phyloP scores from a whole-genome alignment of 306 rosid genomes.

The apple (Malus domestica) region DNA sequence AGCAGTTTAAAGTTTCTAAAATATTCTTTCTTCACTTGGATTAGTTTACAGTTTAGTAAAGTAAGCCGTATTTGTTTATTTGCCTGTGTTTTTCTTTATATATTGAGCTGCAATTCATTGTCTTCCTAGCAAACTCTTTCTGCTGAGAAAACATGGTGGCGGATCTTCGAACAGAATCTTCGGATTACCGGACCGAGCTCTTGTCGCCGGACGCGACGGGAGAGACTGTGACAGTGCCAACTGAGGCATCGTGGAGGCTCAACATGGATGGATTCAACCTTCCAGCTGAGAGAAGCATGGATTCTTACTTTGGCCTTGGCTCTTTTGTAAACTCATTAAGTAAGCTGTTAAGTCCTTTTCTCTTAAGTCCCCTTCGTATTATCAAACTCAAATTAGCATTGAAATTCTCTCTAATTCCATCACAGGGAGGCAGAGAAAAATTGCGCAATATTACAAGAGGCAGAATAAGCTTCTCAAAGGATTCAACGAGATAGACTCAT shows the following conservation, averaged over 20 bases:
- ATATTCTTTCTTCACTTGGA: not conserved
- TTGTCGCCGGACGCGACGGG: constrained; percentile 49
- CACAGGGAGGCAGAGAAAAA: constrained; percentile 52
- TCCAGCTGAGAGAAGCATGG: constrained; percentile 37
- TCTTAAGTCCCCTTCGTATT: not conserved
- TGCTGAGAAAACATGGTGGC: constrained; percentile 23
- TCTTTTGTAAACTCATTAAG: constrained; percentile 43
- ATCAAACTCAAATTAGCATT: not conserved
- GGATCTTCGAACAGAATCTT: constrained; percentile 42
- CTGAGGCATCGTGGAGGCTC: constrained; percentile 79
- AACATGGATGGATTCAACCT: constrained; percentile 50
- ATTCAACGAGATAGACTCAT: constrained; percentile 67
- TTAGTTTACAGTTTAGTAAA: not conserved
- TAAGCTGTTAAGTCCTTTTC: constrained; percentile 6
- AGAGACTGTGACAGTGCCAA: constrained; percentile 27
- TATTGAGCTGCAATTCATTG: not conserved
- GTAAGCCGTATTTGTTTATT: not conserved
- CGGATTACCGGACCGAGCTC: constrained; percentile 61
- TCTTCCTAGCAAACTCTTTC: not conserved
- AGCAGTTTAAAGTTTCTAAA: not conserved
- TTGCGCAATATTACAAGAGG: constrained; percentile 68
- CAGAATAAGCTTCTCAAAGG: constrained; percentile 70
- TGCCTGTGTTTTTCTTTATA: not conserved
- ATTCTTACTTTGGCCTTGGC: constrained; percentile 48
- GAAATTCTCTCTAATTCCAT: not conserved